Conservation (phyloP, 257 asterid species). For the Solanum sparsipilum region DNA sequence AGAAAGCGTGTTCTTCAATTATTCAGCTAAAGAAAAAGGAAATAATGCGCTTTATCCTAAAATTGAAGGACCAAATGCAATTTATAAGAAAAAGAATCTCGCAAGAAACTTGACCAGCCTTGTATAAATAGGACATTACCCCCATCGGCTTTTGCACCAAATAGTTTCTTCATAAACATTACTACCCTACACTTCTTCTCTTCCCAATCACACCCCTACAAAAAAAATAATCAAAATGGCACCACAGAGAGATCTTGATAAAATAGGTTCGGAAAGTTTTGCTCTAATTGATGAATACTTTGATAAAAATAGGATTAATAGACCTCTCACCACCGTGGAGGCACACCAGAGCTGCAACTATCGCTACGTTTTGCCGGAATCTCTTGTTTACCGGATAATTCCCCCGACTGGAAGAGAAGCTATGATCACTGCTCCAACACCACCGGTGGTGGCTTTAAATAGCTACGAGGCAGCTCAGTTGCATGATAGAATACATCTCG, state of each 20-base stretch:
- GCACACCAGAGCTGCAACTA: not conserved
- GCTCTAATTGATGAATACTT: not conserved
- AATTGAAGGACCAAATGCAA: no score
- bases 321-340: not conserved
- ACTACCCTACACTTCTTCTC: not conserved
- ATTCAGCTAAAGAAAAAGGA: no score
- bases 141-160: no score
- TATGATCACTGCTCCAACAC: no score
- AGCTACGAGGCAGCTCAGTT: no score
- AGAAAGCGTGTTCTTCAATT: no score
- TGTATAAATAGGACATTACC: not conserved
- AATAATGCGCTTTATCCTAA: no score
- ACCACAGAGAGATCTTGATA: not conserved
- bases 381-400: not conserved
- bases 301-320: not conserved
- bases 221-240: not conserved
- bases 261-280: not conserved
- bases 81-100: not conserved
- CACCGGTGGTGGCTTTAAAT: no score
- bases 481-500: no score
- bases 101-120: not conserved
- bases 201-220: no score
- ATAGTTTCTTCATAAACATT: not conserved
- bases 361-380: not conserved
- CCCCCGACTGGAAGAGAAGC: not conserved